Conservation (phyloP, 805 yeast genomes). For the Metschnikowia reukaufii region DNA sequence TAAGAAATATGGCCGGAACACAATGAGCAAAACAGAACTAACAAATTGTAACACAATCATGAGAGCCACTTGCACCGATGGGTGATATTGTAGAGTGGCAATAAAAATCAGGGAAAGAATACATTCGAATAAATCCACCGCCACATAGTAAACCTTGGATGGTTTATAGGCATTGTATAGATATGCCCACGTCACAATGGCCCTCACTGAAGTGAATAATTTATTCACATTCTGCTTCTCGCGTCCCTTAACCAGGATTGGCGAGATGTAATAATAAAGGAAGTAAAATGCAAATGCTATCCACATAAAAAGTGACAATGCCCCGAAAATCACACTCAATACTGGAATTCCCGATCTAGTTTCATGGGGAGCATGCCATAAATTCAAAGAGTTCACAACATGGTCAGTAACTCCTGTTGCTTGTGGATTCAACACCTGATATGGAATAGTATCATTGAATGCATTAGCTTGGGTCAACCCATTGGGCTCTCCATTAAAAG, state of each 20-base stretch:
- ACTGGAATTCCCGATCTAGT: constrained; percentile 7
- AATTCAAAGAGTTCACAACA: constrained; percentile 9
- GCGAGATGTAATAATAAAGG: constrained; percentile 14
- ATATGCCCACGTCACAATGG: constrained; percentile 48
- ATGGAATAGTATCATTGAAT: constrained; percentile 27
- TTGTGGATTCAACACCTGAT: constrained; percentile 22
- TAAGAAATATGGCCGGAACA: constrained; percentile 31
- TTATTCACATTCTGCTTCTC: constrained; percentile 23
- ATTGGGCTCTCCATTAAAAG: constrained; percentile 6
- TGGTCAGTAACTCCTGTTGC: not conserved
- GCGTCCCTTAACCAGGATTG: constrained; percentile 20
- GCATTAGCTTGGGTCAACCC: constrained; percentile 19
- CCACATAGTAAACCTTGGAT: constrained; percentile 36
- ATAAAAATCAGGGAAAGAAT: constrained; percentile 38
- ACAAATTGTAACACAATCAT: constrained; percentile 37
- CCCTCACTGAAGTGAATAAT: constrained; percentile 48
- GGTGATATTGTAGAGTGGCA: constrained; percentile 45
- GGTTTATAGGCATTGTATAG: constrained; percentile 47
- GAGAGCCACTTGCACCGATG: constrained; percentile 44
- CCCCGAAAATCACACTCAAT: constrained; percentile 32
- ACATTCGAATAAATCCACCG: constrained; percentile 34
- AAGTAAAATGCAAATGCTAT: constrained; percentile 12
- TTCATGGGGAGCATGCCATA: not conserved
- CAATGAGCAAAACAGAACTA: constrained; percentile 24
- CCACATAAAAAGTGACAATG: constrained; percentile 27